These are phyloP conservation scores for Medicago arabica DNA, from an alignment of 306 rosid species.

Conservation along the genomic window DNA sequence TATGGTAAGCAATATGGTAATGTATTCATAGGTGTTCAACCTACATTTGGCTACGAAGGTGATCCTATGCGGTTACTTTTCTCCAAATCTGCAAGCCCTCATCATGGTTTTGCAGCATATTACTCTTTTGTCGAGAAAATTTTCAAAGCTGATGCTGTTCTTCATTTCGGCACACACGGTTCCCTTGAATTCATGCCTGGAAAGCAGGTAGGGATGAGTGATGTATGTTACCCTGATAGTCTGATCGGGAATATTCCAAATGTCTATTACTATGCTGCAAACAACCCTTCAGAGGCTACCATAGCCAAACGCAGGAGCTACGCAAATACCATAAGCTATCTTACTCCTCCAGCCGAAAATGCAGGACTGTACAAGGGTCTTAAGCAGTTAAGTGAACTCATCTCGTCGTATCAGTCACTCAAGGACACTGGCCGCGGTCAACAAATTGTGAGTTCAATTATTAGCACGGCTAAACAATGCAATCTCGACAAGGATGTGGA, in stretches of 20 bases:
- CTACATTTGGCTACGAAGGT: constrained; percentile 97
- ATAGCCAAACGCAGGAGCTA: constrained; percentile 98
- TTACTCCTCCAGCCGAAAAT: constrained; percentile 99
- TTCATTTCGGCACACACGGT: constrained; percentile 97
- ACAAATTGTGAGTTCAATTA: constrained; percentile 97
- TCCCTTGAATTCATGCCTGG: constrained; percentile 99
- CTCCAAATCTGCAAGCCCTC: constrained; percentile 99
- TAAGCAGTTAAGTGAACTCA: constrained; percentile 94
- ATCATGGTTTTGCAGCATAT: constrained; percentile 97
- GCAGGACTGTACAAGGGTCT: constrained; percentile 99
- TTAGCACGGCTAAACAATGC: constrained; percentile 95
- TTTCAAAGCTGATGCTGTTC: constrained; percentile 94
- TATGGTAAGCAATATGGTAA: constrained; percentile 93
- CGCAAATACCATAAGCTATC: constrained; percentile 95
- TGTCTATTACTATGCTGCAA: constrained; percentile 93
- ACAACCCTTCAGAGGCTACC: constrained; percentile 98
- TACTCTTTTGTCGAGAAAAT: constrained; percentile 90
- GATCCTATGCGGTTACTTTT: constrained; percentile 97
- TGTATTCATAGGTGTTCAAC: constrained; percentile 95
- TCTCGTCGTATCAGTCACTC: constrained; percentile 92
- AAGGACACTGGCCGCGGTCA: constrained; percentile 96
- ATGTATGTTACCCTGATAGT: constrained; percentile 92
- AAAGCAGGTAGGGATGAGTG: constrained; percentile 99
- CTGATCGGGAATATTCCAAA: constrained; percentile 95
- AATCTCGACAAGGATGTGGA: constrained; percentile 97